Base-by-base conservation (phyloP, 176 grass and related monocot species). In the Carex cristatella region DNA sequence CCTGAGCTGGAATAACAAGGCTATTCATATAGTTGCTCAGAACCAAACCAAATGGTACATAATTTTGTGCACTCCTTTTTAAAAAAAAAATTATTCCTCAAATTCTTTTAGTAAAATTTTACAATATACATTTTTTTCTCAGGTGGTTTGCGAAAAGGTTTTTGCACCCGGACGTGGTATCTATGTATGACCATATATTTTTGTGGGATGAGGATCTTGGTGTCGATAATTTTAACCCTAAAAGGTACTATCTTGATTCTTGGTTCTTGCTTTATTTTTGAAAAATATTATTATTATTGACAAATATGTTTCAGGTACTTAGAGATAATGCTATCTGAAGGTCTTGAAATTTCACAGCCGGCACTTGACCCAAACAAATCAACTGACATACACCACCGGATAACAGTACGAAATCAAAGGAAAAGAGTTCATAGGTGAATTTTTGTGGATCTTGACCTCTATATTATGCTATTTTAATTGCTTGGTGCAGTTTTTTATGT, bases 71-170 rank as follows among this genome's bases (percentile, higher is more conserved):
- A 13, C 53, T 67, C 6, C 2, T 64, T 31, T 11, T 30, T 23
- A 23, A 23, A 23, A 61, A 65, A 33, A 78, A 7, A 4, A 38
- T 51, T 48, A 16, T 57, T 79, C 10, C 49, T 79, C 8, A 2
- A 2, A 48, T 35, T 46, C 62, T 6, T 40, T 74, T 65, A 14
- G 56, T 23, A 49, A 60, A 27, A 51, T 84, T 83, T 84, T 8
- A 82, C 13, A 30, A 4, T 16, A 1, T 60, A 48, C 84, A 73
- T 30, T 70, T 80, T 1, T 12, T 86, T 38, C 74, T 55, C 86
- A 98, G 95, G 95, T 98, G 95, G 95, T 98, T 98, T 90, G 93
- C 95, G 0, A 98, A 98, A 79, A 91, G 95, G 49, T 98, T 98
- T 88, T 81, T 98, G 49, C 95, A 98, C 51, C 95, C 95, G 61